phyloP scores from a whole-genome alignment of 192 early-diverging fungal genomes.

The Spinellus fusiger region DNA sequence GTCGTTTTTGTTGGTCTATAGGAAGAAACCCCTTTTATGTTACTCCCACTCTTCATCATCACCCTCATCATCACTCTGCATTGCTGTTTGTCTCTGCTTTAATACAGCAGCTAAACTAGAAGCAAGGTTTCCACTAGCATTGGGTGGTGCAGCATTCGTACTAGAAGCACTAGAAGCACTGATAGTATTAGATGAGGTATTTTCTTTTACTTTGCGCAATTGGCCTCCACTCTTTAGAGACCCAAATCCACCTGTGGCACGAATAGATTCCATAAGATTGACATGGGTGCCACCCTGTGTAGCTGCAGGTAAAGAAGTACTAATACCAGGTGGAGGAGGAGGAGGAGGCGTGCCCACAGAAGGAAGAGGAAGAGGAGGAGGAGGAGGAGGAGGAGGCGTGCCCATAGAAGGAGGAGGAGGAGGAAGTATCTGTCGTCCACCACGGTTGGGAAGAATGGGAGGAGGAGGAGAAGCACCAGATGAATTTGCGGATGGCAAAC shows the following conservation, averaged over 20 bases:
- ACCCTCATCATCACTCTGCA: constrained; percentile 30
- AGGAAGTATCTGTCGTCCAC: constrained; percentile 20
- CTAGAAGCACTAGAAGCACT: constrained; percentile 2
- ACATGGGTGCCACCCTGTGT: constrained; percentile 5
- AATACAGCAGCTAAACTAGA: constrained; percentile 22
- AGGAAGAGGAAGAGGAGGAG: constrained; percentile 13
- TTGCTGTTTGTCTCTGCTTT: constrained; percentile 25
- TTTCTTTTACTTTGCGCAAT: neutral
- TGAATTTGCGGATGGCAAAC: neutral
- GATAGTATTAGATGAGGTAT: neutral
- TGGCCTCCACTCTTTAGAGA: constrained; percentile 31
- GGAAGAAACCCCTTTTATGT: neutral
- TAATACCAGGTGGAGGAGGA: neutral
- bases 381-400: neutral
- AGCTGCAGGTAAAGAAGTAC: neutral
- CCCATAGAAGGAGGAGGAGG: neutral
- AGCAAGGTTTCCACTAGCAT: constrained; percentile 15
- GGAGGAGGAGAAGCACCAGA: constrained; percentile 33
- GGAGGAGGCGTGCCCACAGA: neutral
- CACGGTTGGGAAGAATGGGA: constrained; percentile 26
- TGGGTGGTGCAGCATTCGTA: neutral
- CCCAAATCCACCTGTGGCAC: constrained; percentile 40
- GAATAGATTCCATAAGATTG: constrained; percentile 44
- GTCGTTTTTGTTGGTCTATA: neutral
- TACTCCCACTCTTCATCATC: constrained; percentile 36